These are phyloP conservation scores for Colletotrichum noveboracense DNA, from an alignment of 2,329 filamentous ascomycete genomes.

Conservation along the genomic window DNA sequence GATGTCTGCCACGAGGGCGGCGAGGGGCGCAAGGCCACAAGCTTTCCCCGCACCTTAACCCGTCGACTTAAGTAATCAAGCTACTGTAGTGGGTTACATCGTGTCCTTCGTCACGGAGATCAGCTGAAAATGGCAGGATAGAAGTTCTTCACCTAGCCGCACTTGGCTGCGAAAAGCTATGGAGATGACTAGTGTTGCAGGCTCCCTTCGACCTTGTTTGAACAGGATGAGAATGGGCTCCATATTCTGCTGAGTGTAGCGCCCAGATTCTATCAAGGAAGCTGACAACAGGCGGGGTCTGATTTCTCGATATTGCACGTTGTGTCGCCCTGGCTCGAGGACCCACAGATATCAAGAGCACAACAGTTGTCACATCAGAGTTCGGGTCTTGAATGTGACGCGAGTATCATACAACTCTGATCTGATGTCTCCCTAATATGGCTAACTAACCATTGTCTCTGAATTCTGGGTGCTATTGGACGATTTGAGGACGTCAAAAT, in stretches of 20 bases:
- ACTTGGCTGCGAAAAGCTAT: neutral
- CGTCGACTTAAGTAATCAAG: neutral
- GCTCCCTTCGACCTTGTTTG: neutral
- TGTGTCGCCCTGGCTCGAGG: neutral
- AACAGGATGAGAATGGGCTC: slow-evolving; percentile 56
- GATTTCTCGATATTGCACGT: neutral
- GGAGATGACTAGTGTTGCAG: neutral
- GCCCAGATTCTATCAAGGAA: neutral
- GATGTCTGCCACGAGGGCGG: neutral
- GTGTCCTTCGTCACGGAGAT: neutral
- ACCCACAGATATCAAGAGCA: neutral
- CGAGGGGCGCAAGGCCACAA: neutral
- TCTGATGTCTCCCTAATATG: neutral
- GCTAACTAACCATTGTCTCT: neutral
- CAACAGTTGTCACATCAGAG: neutral
- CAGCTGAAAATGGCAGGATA: neutral
- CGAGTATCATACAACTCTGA: neutral
- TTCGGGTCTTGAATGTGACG: neutral
- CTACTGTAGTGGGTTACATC: neutral
- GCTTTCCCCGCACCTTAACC: neutral
- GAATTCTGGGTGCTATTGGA: neutral
- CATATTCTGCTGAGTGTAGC: neutral
- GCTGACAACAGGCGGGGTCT: neutral
- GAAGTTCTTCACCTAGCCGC: neutral
- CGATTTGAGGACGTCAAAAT: neutral